Conservation (phyloP, 2,329 filamentous ascomycete species). For the Botrytis aclada region DNA sequence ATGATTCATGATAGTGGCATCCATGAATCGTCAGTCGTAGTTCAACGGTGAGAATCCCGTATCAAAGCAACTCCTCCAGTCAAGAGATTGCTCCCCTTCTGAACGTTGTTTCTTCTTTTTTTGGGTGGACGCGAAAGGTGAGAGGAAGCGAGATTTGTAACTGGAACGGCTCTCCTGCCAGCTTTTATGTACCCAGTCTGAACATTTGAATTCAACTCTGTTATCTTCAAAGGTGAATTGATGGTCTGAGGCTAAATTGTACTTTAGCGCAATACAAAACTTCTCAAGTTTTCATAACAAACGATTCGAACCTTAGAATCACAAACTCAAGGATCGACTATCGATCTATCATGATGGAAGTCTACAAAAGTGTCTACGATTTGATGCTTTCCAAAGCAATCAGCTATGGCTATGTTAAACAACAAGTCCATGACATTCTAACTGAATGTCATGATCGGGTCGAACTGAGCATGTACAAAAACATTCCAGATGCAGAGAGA, state of each 20-base stretch:
- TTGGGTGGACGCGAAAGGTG: too few relatives aligned
- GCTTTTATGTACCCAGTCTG: neutral
- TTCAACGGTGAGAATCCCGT: neutral
- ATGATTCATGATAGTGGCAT: neutral
- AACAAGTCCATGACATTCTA: neutral
- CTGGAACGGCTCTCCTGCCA: neutral
- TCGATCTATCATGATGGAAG: neutral
- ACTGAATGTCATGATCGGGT: neutral
- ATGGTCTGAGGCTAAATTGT: neutral
- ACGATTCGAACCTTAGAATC: neutral
- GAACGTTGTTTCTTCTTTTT: neutral
- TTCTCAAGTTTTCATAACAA: neutral
- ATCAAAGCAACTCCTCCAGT: neutral
- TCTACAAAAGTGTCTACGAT: neutral
- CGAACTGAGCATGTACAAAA: neutral
- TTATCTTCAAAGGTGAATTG: neutral
- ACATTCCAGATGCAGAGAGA: neutral
- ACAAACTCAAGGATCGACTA: neutral
- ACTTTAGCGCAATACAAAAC: too few relatives aligned
- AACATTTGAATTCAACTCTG: neutral
- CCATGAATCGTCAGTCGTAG: neutral
- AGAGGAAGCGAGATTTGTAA: neutral
- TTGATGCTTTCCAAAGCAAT: neutral
- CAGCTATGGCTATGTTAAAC: neutral
- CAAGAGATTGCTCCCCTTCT: neutral